phyloP scores from a whole-genome alignment of 202 grass and related monocot genomes.

The Musa balbisiana region DNA sequence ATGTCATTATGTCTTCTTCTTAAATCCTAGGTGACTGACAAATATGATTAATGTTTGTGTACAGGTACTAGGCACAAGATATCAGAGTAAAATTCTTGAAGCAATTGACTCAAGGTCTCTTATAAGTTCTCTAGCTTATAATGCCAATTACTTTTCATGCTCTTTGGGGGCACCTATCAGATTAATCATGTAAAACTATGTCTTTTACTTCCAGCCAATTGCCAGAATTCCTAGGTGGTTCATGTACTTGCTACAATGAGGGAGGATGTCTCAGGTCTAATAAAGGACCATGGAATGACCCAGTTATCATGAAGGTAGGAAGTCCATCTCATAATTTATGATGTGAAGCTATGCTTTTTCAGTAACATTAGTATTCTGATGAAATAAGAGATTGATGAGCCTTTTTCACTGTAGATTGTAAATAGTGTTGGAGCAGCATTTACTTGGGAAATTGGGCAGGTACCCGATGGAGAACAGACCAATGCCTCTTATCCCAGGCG shows the following conservation, averaged over 20 bases:
- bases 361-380: neutral
- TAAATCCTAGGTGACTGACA: neutral
- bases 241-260: constrained; percentile 19
- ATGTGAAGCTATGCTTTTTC: neutral
- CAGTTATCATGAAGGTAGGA: constrained; percentile 19
- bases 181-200: neutral
- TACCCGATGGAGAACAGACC: constrained; percentile 1
- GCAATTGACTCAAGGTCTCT: constrained; percentile 20
- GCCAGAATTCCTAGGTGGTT: constrained; percentile 16
- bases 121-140: neutral
- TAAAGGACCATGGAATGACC: constrained; percentile 26
- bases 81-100: constrained; percentile 22
- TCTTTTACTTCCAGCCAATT: constrained; percentile 14
- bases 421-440: constrained; percentile 4
- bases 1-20: neutral
- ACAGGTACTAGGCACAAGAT: constrained; percentile 13
- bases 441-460: constrained; percentile 3
- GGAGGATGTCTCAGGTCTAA: constrained; percentile 23
- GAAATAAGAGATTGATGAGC: neutral
- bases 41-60: neutral
- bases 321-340: neutral
- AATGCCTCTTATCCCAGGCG: neutral
- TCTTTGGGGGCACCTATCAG: neutral
- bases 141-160: neutral
- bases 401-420: constrained; percentile 6